Conservation (phyloP, 164 flowering plant genomes). For the Stephania yunnanensis region DNA sequence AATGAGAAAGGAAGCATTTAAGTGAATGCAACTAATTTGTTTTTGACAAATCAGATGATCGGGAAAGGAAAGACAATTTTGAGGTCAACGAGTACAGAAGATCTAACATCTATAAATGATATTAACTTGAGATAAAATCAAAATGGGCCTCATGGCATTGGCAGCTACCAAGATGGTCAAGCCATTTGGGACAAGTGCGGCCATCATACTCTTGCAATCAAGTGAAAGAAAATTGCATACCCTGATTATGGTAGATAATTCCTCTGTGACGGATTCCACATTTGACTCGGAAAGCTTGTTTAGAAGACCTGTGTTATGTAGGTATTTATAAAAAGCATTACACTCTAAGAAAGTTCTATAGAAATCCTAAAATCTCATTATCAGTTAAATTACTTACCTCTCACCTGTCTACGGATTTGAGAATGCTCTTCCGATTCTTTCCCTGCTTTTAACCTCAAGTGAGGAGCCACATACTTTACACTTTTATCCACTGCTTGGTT, state of each 20-base stretch:
- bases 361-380: background rate
- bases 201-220: background rate
- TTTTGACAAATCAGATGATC: background rate
- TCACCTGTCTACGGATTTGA: slow-evolving; percentile 58
- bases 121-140: background rate
- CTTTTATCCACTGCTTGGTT: slow-evolving; percentile 10
- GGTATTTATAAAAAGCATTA: background rate
- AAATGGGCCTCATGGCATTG: background rate
- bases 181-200: background rate
- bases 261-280: slow-evolving; percentile 70
- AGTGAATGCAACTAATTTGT: background rate
- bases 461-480: slow-evolving; percentile 71
- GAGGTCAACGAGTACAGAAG: background rate
- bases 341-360: background rate
- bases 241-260: slow-evolving; percentile 49
- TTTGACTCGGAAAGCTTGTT: slow-evolving; percentile 86
- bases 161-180: background rate
- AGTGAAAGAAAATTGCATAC: slow-evolving; percentile 23
- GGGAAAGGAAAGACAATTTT: background rate
- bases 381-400: slow-evolving; percentile 40
- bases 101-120: background rate
- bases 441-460: slow-evolving; percentile 46
- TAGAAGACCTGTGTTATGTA: slow-evolving; percentile 58
- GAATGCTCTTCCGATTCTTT: slow-evolving; percentile 53
- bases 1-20: background rate